phyloP scores from a whole-genome alignment of 257 asterid genomes.

The Solanum lignicaule region DNA sequence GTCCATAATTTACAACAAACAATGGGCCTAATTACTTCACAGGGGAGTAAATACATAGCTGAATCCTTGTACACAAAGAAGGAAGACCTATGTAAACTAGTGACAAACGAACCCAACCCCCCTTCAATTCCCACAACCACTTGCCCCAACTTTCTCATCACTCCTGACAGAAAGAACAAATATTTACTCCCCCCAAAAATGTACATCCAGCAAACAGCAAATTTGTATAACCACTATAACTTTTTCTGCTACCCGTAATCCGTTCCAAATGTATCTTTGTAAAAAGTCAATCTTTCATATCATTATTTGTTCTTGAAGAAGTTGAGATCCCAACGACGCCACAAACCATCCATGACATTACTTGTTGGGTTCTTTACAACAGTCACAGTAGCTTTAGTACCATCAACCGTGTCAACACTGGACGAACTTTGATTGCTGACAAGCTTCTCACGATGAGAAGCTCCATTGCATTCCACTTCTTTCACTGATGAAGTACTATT shows the following conservation, averaged over 20 bases:
- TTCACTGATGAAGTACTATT: background rate
- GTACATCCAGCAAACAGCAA: background rate
- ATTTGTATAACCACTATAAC: background rate
- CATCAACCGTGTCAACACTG: slow-evolving; percentile 34
- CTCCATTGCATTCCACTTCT: slow-evolving; percentile 17
- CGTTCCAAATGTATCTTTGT: background rate
- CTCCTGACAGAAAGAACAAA: background rate
- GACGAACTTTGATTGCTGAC: slow-evolving; percentile 23
- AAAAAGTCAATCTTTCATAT: background rate
- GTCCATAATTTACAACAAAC: slow-evolving; percentile 1
- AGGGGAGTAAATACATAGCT: background rate
- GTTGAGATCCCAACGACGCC: slow-evolving; percentile 84
- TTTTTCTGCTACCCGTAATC: background rate
- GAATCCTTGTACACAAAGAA: background rate
- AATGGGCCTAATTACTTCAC: background rate
- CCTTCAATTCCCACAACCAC: background rate
- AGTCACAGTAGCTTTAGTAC: slow-evolving; percentile 57
- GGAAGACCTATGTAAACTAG: background rate
- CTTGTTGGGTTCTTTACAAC: slow-evolving; percentile 54
- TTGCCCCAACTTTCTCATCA: background rate
- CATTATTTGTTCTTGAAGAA: slow-evolving; percentile 60
- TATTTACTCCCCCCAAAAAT: background rate
- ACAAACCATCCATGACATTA: slow-evolving; percentile 60
- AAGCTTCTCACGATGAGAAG: slow-evolving; percentile 6
- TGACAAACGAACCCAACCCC: background rate